Conservation (phyloP, 805 yeast genomes). For the Pichia deserticola region DNA sequence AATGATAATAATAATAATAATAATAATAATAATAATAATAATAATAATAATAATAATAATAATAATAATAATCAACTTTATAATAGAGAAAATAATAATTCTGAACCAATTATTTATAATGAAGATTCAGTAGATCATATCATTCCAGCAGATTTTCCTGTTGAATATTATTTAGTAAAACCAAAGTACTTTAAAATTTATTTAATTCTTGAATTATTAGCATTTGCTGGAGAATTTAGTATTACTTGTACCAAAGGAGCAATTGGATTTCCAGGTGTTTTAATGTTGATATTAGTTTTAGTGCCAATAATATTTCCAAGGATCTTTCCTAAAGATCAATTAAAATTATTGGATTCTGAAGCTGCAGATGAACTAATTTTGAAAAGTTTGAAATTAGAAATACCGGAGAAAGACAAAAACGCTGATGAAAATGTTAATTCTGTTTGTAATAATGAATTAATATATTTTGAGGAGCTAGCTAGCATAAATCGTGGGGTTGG, state of each 20-base stretch:
- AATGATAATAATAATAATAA: background rate
- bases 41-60: background rate
- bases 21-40: too few relatives aligned
- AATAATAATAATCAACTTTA: background rate
- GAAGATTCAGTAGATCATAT: background rate
- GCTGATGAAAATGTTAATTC: too few relatives aligned
- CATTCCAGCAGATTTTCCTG: slow-evolving; percentile 7
- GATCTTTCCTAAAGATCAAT: slow-evolving; percentile 54
- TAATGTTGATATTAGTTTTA: slow-evolving; percentile 61
- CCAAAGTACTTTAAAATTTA: slow-evolving; percentile 49
- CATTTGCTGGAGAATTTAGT: slow-evolving; percentile 74
- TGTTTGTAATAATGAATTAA: too few relatives aligned
- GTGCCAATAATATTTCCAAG: slow-evolving; percentile 51
- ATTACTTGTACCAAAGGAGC: slow-evolving; percentile 86
- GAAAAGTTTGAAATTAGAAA: slow-evolving; percentile 19
- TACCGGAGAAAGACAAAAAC: too few relatives aligned
- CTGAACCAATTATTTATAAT: background rate
- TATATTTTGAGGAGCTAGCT: too few relatives aligned
- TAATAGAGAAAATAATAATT: too few relatives aligned
- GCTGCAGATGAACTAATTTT: slow-evolving; percentile 30
- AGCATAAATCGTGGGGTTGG: too few relatives aligned
- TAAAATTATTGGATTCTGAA: slow-evolving; percentile 51
- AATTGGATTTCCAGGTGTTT: slow-evolving; percentile 86
- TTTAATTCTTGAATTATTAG: slow-evolving; percentile 50
- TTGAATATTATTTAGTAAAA: slow-evolving; percentile 4